Conservation (phyloP, 2,329 filamentous ascomycete species). For the Aspergillus intermedius region DNA sequence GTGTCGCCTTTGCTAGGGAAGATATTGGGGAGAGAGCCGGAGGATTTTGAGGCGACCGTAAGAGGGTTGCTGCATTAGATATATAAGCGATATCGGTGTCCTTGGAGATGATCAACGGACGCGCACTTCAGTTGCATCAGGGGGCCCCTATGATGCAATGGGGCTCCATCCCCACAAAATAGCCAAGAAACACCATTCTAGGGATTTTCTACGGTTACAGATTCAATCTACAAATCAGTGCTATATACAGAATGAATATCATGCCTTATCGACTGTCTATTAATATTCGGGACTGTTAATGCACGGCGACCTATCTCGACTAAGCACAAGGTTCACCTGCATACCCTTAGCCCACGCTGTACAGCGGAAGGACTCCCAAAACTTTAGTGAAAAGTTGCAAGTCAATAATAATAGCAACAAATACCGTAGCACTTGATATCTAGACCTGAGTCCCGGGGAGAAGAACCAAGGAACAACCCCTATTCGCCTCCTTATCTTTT, state of each 20-base stretch:
- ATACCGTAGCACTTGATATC: neutral
- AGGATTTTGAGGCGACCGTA: constrained; percentile 35
- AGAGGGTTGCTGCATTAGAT: neutral
- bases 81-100: neutral
- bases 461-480: neutral
- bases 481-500: neutral
- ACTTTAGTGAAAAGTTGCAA: neutral
- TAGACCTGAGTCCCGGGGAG: neutral
- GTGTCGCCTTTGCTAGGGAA: constrained; percentile 35
- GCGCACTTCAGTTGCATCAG: neutral
- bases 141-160: neutral
- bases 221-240: too few relatives aligned
- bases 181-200: neutral
- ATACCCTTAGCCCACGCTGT: neutral
- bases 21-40: constrained; percentile 39
- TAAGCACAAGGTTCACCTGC: neutral
- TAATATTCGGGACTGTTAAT: neutral
- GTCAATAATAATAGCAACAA: neutral
- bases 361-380: neutral
- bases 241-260: neutral
- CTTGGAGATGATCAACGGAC: neutral
- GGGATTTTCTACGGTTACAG: too few relatives aligned
- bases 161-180: neutral
- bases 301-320: neutral
- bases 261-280: neutral